Evolutionary conservation across 306 rosid species (phyloP).

Genomic region (Begonia masoniana): DNA sequence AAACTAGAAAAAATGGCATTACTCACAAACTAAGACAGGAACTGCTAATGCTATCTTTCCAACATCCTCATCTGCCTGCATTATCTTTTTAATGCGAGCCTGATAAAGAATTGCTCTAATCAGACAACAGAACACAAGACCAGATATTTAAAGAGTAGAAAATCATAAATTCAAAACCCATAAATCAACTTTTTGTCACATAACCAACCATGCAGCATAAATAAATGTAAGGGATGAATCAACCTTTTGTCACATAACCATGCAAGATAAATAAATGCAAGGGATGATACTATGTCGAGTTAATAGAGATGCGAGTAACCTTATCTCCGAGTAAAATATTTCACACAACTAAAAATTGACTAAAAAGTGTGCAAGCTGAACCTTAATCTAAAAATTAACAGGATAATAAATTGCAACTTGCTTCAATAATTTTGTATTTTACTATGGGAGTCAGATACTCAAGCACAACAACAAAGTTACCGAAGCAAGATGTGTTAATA

Average conservation of each 20-base stretch:
- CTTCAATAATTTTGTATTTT: too few species aligned
- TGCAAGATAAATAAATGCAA: too few species aligned
- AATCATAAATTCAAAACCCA: neutral
- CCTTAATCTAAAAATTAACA: too few species aligned
- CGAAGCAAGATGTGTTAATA: too few species aligned
- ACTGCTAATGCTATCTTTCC: conserved; percentile 1
- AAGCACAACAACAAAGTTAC: too few species aligned
- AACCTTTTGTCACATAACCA: neutral
- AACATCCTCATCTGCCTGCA: conserved; percentile 1
- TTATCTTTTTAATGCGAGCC: conserved; percentile 1
- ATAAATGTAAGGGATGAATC: neutral
- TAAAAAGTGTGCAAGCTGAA: too few species aligned
- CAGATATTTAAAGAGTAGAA: neutral
- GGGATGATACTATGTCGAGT: neutral
- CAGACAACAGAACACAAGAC: neutral
- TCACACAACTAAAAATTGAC: too few species aligned
- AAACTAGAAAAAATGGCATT: neutral
- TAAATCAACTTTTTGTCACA: neutral
- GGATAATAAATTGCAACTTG: too few species aligned
- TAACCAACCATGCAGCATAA: neutral
- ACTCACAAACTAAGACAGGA: conserved; percentile 1
- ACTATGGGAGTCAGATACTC: too few species aligned
- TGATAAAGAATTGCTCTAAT: neutral
- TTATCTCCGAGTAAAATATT: too few species aligned
- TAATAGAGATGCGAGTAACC: too few species aligned